Evolutionary conservation across 225 moss, liverwort and hornwort species (phyloP).

Genomic region (Sphagnum contortum): DNA sequence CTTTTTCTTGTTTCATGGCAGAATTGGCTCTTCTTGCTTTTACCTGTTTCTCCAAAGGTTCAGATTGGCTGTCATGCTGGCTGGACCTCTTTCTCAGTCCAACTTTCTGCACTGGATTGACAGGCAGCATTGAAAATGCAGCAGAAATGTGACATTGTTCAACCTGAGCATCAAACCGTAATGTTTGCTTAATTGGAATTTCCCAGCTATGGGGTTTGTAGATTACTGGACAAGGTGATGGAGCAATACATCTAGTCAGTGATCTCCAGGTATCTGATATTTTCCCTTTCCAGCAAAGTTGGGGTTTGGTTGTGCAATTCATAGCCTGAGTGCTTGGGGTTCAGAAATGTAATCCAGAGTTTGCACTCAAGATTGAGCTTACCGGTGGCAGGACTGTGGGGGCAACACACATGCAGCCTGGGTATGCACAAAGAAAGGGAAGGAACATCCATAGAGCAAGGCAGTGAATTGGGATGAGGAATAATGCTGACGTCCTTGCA

Average conservation of each 20-base stretch:
- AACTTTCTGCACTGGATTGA: too few species aligned
- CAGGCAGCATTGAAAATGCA: too few species aligned
- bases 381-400: slow-evolving; percentile 36
- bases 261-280: slow-evolving; percentile 37
- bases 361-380: neutral
- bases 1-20: too few species aligned
- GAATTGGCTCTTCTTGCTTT: too few species aligned
- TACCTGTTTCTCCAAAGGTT: too few species aligned
- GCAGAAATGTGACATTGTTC: too few species aligned
- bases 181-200: too few species aligned
- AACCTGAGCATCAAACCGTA: too few species aligned
- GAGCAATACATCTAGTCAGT: slow-evolving; percentile 39
- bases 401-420: slow-evolving; percentile 51
- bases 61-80: too few species aligned
- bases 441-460: slow-evolving; percentile 12
- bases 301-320: neutral
- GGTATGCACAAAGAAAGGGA: slow-evolving; percentile 56
- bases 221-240: slow-evolving; percentile 23
- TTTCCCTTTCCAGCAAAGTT: neutral
- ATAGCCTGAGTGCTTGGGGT: neutral
- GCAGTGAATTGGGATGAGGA: slow-evolving; percentile 92
- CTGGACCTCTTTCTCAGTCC: too few species aligned
- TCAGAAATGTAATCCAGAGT: neutral
- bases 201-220: too few species aligned
- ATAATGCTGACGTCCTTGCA: slow-evolving; percentile 88